Evolutionary conservation across 2,329 filamentous ascomycete species (phyloP).

Genomic region (Hypoxylon sp.): DNA sequence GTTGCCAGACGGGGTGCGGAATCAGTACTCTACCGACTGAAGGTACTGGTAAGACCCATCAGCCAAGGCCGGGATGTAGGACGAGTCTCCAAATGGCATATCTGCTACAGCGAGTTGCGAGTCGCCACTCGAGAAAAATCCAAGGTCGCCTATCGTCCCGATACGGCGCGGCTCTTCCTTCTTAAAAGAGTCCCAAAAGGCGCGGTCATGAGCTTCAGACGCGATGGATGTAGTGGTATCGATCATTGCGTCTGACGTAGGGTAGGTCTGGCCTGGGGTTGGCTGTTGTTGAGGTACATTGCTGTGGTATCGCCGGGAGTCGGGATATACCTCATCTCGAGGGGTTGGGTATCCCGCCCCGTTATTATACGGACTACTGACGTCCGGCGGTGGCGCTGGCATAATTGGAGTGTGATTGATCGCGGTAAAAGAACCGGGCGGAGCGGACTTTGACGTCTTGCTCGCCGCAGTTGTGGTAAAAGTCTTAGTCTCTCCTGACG

Average conservation of each 20-base stretch:
- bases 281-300: constrained; percentile 31
- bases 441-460: constrained; percentile 52
- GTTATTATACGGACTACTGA: constrained; percentile 28
- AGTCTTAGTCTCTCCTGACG: constrained; percentile 50
- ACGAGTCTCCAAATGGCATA: constrained; percentile 46
- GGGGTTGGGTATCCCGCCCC: constrained; percentile 32
- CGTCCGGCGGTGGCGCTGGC: constrained; percentile 38
- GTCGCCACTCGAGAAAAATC: constrained; percentile 50
- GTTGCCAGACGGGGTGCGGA: not conserved
- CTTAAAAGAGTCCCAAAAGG: constrained; percentile 46
- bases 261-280: constrained; percentile 37
- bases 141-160: constrained; percentile 49
- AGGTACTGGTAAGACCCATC: constrained; percentile 43
- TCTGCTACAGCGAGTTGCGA: constrained; percentile 43
- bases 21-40: constrained; percentile 36
- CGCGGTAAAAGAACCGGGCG: constrained; percentile 58
- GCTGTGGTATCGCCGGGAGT: constrained; percentile 45
- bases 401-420: constrained; percentile 54
- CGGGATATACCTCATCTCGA: constrained; percentile 40
- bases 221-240: constrained; percentile 31
- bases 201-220: constrained; percentile 33
- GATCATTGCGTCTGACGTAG: constrained; percentile 39
- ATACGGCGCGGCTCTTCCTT: constrained; percentile 47
- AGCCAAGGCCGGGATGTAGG: constrained; percentile 39
- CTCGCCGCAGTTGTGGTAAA: constrained; percentile 40